Percentiles rank a stretch among this genome's conserved stretches.
phyloP scores from a whole-genome alignment of 805 yeast genomes.

The Naumovozyma baii region DNA sequence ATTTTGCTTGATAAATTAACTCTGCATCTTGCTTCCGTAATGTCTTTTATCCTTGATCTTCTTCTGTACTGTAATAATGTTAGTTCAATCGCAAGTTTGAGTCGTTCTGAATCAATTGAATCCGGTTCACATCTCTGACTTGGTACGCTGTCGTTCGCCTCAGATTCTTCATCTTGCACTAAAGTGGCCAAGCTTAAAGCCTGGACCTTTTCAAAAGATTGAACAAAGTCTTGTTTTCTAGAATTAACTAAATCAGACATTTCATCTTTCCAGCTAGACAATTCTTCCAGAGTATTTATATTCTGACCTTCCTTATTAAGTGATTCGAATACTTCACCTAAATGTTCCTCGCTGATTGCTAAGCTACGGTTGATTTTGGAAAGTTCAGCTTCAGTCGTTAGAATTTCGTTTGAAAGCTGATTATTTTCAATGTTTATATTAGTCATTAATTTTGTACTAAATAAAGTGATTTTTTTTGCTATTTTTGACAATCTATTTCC shows the following conservation, averaged over 20 bases:
- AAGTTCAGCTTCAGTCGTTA: slow-evolving; percentile 6
- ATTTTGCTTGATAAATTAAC: slow-evolving; percentile 45
- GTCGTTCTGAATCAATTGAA: slow-evolving; percentile 9
- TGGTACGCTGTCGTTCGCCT: slow-evolving; percentile 5
- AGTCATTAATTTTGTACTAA: slow-evolving; percentile 4
- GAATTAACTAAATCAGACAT: slow-evolving; percentile 4
- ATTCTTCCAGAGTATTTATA: background rate
- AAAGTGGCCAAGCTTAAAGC: slow-evolving; percentile 49
- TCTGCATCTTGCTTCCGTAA: slow-evolving; percentile 41
- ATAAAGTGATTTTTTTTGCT: slow-evolving; percentile 6
- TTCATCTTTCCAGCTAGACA: background rate
- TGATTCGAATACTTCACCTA: background rate
- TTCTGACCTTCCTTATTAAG: background rate
- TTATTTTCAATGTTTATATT: slow-evolving; percentile 11
- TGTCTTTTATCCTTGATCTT: slow-evolving; percentile 33
- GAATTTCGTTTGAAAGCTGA: slow-evolving; percentile 10
- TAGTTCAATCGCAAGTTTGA: slow-evolving; percentile 33
- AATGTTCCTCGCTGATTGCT: background rate
- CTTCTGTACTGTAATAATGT: slow-evolving; percentile 47
- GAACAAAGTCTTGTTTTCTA: slow-evolving; percentile 9
- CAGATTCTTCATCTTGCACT: slow-evolving; percentile 45
- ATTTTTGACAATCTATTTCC: slow-evolving; percentile 3
- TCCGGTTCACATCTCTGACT: slow-evolving; percentile 4
- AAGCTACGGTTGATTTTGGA: background rate
- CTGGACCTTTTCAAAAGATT: slow-evolving; percentile 52